These are phyloP conservation scores for Candida vaughaniae DNA, from an alignment of 805 yeast genomes.

Conservation along the genomic window DNA sequence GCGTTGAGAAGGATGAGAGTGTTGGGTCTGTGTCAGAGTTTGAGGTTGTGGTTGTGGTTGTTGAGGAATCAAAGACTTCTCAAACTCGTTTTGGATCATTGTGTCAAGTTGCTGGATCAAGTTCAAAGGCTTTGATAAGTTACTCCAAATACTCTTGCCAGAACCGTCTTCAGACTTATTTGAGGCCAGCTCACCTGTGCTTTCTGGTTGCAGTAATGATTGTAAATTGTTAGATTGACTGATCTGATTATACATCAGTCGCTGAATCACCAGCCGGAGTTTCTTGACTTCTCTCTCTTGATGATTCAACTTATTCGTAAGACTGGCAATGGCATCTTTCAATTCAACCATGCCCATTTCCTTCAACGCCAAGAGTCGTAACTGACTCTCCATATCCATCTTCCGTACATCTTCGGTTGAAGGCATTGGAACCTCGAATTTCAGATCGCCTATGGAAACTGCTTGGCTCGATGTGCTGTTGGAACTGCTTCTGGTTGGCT, in stretches of 20 bases:
- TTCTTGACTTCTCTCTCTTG: conserved; percentile 51
- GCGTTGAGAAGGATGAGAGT: not conserved
- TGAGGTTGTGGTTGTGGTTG: not conserved
- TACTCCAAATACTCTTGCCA: conserved; percentile 29
- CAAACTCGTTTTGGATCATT: conserved; percentile 64
- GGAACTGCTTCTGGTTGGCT: not conserved
- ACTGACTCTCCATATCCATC: conserved; percentile 50
- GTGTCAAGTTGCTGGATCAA: conserved; percentile 68
- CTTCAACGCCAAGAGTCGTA: conserved; percentile 62
- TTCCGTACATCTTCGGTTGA: conserved; percentile 24
- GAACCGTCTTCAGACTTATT: no score
- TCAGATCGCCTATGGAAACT: conserved; percentile 14
- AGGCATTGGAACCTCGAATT: conserved; percentile 32
- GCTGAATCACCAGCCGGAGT: conserved; percentile 48
- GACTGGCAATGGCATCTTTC: conserved; percentile 51
- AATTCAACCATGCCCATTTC: conserved; percentile 68
- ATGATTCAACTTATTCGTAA: conserved; percentile 38
- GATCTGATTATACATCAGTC: conserved; percentile 44
- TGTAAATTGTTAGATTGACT: no score
- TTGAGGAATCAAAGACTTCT: conserved; percentile 33
- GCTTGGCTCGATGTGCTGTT: no score
- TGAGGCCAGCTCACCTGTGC: conserved; percentile 15
- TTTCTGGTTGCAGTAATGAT: conserved; percentile 9
- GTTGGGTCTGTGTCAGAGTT: conserved; percentile 7
- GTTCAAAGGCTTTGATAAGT: conserved; percentile 52